A percentile compares a stretch with the other conserved stretches of the same genome.
These are phyloP conservation scores for Haematococcus lacustris DNA, from an alignment of 139 green algal species.

Conservation along the genomic window DNA sequence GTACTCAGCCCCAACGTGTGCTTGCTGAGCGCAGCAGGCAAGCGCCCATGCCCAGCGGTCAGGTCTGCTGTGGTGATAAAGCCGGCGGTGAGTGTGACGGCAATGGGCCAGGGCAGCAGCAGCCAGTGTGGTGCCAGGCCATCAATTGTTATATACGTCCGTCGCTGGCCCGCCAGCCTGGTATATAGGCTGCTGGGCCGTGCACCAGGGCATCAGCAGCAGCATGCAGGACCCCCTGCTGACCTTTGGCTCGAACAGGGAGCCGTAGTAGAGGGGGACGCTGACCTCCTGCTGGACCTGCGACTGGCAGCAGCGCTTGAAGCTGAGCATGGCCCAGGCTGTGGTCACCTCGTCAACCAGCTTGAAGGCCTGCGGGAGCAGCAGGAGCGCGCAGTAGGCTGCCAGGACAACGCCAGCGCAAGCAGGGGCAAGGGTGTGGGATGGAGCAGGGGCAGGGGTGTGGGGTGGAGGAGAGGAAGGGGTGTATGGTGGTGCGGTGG, in stretches of 20 bases:
- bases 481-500: too few relatives aligned
- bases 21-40: too few relatives aligned
- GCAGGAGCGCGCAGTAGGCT: too few relatives aligned
- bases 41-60: too few relatives aligned
- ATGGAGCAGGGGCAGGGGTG: too few relatives aligned
- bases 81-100: too few relatives aligned
- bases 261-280: constrained; percentile 33
- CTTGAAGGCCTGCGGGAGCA: constrained; percentile 24
- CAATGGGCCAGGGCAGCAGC: not conserved
- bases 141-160: not conserved
- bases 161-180: not conserved
- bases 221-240: not conserved
- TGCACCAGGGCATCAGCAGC: not conserved
- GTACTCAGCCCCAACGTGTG: too few relatives aligned
- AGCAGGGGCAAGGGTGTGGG: too few relatives aligned
- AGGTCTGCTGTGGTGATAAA: too few relatives aligned
- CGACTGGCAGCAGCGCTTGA: constrained; percentile 28
- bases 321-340: constrained; percentile 45
- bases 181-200: not conserved
- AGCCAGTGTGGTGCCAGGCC: not conserved
- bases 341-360: constrained; percentile 48
- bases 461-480: too few relatives aligned
- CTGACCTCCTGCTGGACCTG: constrained; percentile 27
- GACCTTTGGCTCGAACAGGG: constrained; percentile 23
- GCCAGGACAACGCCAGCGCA: too few relatives aligned